phyloP scores from a whole-genome alignment of 2,329 filamentous ascomycete species.

The Epichloe glyceriae region DNA sequence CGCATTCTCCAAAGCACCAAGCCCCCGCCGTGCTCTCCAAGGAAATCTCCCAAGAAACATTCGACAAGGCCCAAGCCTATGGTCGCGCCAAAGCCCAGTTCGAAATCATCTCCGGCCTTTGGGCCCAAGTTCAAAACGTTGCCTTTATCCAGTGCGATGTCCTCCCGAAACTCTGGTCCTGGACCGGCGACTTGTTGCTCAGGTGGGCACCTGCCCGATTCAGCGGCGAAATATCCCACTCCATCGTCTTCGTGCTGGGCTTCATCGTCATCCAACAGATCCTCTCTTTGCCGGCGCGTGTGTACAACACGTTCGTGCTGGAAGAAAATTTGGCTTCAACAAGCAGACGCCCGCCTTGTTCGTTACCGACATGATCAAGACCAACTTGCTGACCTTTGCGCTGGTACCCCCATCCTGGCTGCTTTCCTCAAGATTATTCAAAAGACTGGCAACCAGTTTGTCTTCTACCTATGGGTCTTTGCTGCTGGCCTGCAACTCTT shows the following conservation, averaged over 20 bases:
- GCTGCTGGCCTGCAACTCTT: conserved; percentile 80
- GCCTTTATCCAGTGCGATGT: conserved; percentile 83
- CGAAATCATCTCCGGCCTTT: conserved; percentile 67
- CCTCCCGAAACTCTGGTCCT: conserved; percentile 78
- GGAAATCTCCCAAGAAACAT: conserved; percentile 80
- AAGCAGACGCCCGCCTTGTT: conserved; percentile 89
- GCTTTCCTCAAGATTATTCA: conserved; percentile 91
- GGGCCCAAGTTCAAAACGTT: conserved; percentile 77
- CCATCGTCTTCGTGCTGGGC: conserved; percentile 78
- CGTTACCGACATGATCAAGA: conserved; percentile 83
- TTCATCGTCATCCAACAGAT: conserved; percentile 75
- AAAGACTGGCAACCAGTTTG: conserved; percentile 86
- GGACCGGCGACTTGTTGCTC: conserved; percentile 63
- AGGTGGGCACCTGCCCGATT: conserved; percentile 65
- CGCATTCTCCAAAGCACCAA: conserved; percentile 66
- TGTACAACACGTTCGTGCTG: conserved; percentile 91
- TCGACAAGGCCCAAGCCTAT: conserved; percentile 92
- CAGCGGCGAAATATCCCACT: conserved; percentile 85
- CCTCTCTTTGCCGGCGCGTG: conserved; percentile 64
- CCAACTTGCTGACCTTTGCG: conserved; percentile 65
- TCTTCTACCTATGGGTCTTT: conserved; percentile 96
- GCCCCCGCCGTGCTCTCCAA: conserved; percentile 77
- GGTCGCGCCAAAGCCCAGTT: conserved; percentile 93
- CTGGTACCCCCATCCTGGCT: conserved; percentile 81
- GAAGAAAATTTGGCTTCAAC: conserved; percentile 98